Percentiles rank a stretch among this genome's conserved stretches.
phyloP scores from a whole-genome alignment of 768 basidiomycete genomes.

The Tylopilus felleus region DNA sequence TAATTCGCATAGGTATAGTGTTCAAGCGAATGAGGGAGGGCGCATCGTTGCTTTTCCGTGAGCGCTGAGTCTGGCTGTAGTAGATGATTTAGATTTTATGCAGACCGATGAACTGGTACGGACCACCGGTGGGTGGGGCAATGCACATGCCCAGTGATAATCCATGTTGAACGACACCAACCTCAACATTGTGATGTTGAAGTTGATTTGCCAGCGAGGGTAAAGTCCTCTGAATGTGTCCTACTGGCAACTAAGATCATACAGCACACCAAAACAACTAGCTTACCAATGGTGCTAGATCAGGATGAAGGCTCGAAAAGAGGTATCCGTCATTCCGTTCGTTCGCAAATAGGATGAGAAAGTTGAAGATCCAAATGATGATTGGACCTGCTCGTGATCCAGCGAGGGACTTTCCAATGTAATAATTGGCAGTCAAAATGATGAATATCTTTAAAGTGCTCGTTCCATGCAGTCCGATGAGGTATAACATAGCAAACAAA shows the following conservation, averaged over 20 bases:
- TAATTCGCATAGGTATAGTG: conserved; percentile 72
- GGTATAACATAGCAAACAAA: conserved; percentile 58
- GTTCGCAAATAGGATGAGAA: conserved; percentile 68
- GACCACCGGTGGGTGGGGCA: conserved; percentile 41
- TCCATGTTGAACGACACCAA: conserved; percentile 93
- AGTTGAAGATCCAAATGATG: conserved; percentile 78
- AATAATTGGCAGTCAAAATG: conserved; percentile 71
- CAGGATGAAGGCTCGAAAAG: conserved; percentile 53
- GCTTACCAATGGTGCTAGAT: conserved; percentile 61
- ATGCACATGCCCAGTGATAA: conserved; percentile 74
- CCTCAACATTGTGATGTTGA: conserved; percentile 95
- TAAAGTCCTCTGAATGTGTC: conserved; percentile 71
- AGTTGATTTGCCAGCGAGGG: conserved; percentile 89
- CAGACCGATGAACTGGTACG: conserved; percentile 13
- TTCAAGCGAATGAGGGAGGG: conserved; percentile 49
- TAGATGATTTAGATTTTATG: conserved; percentile 2
- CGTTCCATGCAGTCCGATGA: conserved; percentile 76
- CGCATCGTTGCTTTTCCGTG: conserved; percentile 59
- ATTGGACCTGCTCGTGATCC: conserved; percentile 46
- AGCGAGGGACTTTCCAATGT: conserved; percentile 47
- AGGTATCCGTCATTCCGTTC: conserved; percentile 72
- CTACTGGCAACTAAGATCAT: conserved; percentile 34
- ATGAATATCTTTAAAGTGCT: conserved; percentile 72
- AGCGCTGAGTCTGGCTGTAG: conserved; percentile 31
- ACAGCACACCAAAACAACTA: neutral